phyloP scores from a whole-genome alignment of 2,329 filamentous ascomycete species.

The Leptosphaerulina australis region DNA sequence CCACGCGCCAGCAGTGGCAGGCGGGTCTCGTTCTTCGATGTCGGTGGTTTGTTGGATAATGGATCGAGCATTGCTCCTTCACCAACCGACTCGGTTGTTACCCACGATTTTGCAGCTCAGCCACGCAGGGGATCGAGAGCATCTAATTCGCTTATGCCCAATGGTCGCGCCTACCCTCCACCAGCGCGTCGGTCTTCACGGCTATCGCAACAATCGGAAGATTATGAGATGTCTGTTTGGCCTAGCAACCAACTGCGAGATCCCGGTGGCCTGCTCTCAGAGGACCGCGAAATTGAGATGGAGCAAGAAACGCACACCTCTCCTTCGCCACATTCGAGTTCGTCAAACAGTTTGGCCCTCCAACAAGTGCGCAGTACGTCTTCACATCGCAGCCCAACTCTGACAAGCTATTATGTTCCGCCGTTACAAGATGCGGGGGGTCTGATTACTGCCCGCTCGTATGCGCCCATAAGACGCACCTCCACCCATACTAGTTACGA shows the following conservation, averaged over 20 bases:
- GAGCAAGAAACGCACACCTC: slow-evolving; percentile 21
- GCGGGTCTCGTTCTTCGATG: slow-evolving; percentile 81
- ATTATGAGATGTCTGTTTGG: slow-evolving; percentile 36
- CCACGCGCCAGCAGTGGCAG: slow-evolving; percentile 52
- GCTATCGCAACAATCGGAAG: slow-evolving; percentile 44
- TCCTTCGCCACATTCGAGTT: slow-evolving; percentile 23
- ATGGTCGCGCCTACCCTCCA: slow-evolving; percentile 33
- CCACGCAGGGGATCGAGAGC: slow-evolving; percentile 41
- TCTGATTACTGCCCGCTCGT: slow-evolving; percentile 26
- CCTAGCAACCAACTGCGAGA: slow-evolving; percentile 35
- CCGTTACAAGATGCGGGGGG: slow-evolving; percentile 41
- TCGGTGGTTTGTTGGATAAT: slow-evolving; percentile 74
- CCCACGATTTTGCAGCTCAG: slow-evolving; percentile 52
- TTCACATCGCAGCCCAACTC: slow-evolving; percentile 30
- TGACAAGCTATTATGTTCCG: slow-evolving; percentile 32
- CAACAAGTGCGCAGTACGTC: slow-evolving; percentile 18
- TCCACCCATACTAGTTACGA: slow-evolving; percentile 32
- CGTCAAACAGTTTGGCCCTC: slow-evolving; percentile 18
- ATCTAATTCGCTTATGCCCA: slow-evolving; percentile 33
- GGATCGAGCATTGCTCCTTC: slow-evolving; percentile 44
- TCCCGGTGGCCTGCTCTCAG: slow-evolving; percentile 32
- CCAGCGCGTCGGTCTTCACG: slow-evolving; percentile 40
- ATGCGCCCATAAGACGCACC: slow-evolving; percentile 27
- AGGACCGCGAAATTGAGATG: slow-evolving; percentile 31
- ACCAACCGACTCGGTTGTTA: slow-evolving; percentile 45